Evolutionary conservation across 306 rosid genomes (phyloP).

Genomic region (Alnus rubra): DNA sequence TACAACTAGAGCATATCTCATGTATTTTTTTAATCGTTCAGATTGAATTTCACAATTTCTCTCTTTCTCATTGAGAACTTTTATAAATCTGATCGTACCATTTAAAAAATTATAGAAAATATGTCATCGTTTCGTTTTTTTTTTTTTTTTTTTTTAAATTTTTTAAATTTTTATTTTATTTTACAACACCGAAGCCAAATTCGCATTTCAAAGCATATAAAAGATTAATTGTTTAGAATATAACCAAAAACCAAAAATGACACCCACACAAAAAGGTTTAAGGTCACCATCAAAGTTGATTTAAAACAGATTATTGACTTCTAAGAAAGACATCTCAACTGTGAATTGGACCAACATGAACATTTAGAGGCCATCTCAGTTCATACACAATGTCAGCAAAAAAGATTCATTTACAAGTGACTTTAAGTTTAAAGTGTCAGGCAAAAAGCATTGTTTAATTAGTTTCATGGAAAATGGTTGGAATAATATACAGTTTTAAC

Average conservation of each 20-base stretch:
- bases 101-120: neutral
- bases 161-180: too few species aligned
- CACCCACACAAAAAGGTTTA: neutral
- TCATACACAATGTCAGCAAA: conserved; percentile 8
- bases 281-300: neutral
- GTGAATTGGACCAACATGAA: neutral
- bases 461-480: too few species aligned
- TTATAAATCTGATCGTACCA: too few species aligned
- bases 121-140: too few species aligned
- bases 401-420: neutral
- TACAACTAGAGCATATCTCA: too few species aligned
- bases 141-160: too few species aligned
- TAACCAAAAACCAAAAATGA: neutral
- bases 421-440: too few species aligned
- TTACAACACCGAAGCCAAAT: too few species aligned
- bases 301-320: neutral
- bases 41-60: too few species aligned
- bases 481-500: too few species aligned
- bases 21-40: too few species aligned
- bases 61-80: neutral
- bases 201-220: neutral
- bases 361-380: neutral
- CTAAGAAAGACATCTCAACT: neutral
- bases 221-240: neutral
- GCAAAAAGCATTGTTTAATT: too few species aligned